These are phyloP conservation scores for Salix purpurea DNA, from an alignment of 345 rosid genomes.

Conservation along the genomic window DNA sequence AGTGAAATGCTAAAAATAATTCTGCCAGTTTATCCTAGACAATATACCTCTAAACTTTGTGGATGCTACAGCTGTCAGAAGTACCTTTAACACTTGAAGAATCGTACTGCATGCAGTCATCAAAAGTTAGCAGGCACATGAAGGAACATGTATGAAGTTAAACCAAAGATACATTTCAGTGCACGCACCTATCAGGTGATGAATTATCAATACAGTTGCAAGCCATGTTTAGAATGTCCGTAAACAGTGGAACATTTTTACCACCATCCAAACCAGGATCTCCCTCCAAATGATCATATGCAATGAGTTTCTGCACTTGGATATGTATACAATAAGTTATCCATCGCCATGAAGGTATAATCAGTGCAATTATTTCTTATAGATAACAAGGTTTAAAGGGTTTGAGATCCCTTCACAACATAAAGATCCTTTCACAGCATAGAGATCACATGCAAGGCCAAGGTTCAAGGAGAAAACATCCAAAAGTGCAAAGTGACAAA, in stretches of 20 bases:
- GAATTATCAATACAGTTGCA: conserved; percentile 91
- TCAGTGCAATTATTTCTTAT: neutral
- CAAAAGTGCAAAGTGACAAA: conserved; percentile 4
- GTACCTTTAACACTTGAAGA: conserved; percentile 91
- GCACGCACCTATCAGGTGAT: conserved; percentile 79
- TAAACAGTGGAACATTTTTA: conserved; percentile 68
- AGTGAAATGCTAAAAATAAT: conserved; percentile 16
- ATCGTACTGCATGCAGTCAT: conserved; percentile 63
- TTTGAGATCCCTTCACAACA: conserved; percentile 3
- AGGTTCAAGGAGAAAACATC: neutral
- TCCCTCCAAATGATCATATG: conserved; percentile 94
- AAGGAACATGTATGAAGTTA: conserved; percentile 16
- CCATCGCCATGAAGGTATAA: conserved; percentile 4
- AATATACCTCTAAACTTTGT: conserved; percentile 82
- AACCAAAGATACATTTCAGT: neutral
- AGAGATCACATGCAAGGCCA: conserved; percentile 5
- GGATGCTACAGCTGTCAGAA: conserved; percentile 93
- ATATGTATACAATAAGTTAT: conserved; percentile 23
- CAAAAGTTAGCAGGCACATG: conserved; percentile 24
- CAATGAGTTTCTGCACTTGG: conserved; percentile 78
- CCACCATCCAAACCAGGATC: conserved; percentile 97
- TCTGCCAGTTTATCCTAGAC: conserved; percentile 8
- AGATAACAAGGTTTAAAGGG: neutral
- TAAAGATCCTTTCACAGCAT: conserved; percentile 1
- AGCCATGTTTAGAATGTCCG: conserved; percentile 84